A percentile compares a stretch with the other conserved stretches of the same genome.
These are phyloP conservation scores for Hyaloscypha bicolor DNA, from an alignment of 495 filamentous ascomycete species.

Conservation along the genomic window DNA sequence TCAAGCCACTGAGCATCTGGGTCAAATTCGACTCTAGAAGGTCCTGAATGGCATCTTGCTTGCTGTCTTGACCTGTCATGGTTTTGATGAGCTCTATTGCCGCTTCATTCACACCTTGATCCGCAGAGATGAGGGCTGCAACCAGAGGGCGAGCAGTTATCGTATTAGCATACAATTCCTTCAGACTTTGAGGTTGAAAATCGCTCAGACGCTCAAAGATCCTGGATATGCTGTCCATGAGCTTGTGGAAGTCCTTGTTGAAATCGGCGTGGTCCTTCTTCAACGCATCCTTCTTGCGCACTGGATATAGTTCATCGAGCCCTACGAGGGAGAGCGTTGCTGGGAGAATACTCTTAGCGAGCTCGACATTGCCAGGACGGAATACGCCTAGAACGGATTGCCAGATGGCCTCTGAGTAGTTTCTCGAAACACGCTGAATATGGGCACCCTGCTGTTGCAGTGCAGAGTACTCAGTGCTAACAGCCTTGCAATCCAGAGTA, in stretches of 20 bases:
- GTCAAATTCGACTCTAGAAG: slow-evolving; percentile 64
- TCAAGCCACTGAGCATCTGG: slow-evolving; percentile 37
- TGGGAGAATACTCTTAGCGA: slow-evolving; percentile 72
- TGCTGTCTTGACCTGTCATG: slow-evolving; percentile 67
- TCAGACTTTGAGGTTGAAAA: slow-evolving; percentile 66
- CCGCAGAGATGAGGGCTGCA: slow-evolving; percentile 49
- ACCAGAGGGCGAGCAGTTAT: slow-evolving; percentile 49
- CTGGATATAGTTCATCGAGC: slow-evolving; percentile 69
- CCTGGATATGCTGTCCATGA: slow-evolving; percentile 67
- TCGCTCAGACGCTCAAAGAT: slow-evolving; percentile 77
- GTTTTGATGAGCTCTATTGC: slow-evolving; percentile 79
- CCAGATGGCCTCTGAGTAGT: slow-evolving; percentile 73
- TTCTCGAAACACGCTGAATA: slow-evolving; percentile 67
- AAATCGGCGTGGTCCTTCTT: slow-evolving; percentile 63
- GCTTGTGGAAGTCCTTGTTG: slow-evolving; percentile 70
- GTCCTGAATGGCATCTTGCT: slow-evolving; percentile 73
- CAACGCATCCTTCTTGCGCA: slow-evolving; percentile 45
- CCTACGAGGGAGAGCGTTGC: slow-evolving; percentile 68
- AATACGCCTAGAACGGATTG: slow-evolving; percentile 71
- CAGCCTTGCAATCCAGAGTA: slow-evolving; percentile 72
- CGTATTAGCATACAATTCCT: slow-evolving; percentile 62
- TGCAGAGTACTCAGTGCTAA: slow-evolving; percentile 70
- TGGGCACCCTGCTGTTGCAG: slow-evolving; percentile 51
- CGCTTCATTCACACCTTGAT: slow-evolving; percentile 70
- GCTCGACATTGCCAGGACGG: slow-evolving; percentile 58